Evolutionary conservation across 768 basidiomycete species (phyloP).

Genomic region (Trametes gibbosa): DNA sequence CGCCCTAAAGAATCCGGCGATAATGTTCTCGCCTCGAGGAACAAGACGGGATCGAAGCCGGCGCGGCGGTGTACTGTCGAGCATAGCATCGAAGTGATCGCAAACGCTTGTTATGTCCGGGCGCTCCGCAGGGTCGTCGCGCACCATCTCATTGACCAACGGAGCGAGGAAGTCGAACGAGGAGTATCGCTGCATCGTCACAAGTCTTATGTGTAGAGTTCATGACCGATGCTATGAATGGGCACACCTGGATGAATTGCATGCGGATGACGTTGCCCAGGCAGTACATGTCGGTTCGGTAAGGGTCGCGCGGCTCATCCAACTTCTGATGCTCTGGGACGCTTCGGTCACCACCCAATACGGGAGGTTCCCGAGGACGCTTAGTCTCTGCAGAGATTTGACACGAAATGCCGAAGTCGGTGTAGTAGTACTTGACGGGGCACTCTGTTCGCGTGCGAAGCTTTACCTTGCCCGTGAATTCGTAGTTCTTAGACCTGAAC

Average conservation of each 20-base stretch:
- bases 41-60: neutral
- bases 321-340: slow-evolving; percentile 16
- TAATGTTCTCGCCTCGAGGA: neutral
- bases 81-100: neutral
- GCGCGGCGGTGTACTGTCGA: neutral
- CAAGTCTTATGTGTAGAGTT: neutral
- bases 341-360: slow-evolving; percentile 10
- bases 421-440: slow-evolving; percentile 26
- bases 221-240: neutral
- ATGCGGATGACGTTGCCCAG: slow-evolving; percentile 16
- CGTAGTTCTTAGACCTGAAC: neutral
- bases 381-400: neutral
- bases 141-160: neutral
- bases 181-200: neutral
- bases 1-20: neutral
- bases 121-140: neutral
- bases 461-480: slow-evolving; percentile 1
- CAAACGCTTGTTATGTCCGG: neutral
- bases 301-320: slow-evolving; percentile 16
- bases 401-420: slow-evolving; percentile 23
- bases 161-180: neutral
- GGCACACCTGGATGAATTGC: slow-evolving; percentile 12
- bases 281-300: slow-evolving; percentile 15
- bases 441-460: slow-evolving; percentile 18
- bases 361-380: slow-evolving; percentile 19